Conservation (phyloP, 2,329 filamentous ascomycete species). For the Esteya vermicola region DNA sequence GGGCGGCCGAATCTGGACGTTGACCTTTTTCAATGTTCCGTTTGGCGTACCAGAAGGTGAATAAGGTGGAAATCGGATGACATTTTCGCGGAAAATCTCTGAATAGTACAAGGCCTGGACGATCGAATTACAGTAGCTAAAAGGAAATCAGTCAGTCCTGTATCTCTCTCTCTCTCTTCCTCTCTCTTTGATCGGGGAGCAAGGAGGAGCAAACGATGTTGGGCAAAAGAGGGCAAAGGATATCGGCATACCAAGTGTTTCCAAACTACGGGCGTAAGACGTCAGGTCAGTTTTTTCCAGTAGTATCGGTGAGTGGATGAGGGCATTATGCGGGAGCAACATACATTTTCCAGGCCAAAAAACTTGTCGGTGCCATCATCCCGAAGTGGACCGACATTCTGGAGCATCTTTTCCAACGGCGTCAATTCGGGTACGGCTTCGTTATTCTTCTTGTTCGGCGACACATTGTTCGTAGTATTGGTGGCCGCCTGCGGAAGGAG, state of each 20-base stretch:
- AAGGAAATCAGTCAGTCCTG: neutral
- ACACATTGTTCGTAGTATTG: constrained; percentile 25
- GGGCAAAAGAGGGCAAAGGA: too few relatives aligned
- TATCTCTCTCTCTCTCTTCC: too few relatives aligned
- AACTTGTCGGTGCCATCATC: constrained; percentile 93
- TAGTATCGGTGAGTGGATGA: neutral
- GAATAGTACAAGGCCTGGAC: constrained; percentile 96
- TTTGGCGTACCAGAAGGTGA: constrained; percentile 58
- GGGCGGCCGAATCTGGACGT: constrained; percentile 46
- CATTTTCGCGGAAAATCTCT: constrained; percentile 80
- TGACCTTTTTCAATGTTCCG: constrained; percentile 37
- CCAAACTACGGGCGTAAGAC: constrained; percentile 59
- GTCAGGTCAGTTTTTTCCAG: constrained; percentile 19
- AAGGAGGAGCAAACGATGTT: too few relatives aligned
- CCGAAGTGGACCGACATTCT: constrained; percentile 66
- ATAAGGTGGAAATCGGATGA: constrained; percentile 75
- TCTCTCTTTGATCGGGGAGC: too few relatives aligned
- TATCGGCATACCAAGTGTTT: constrained; percentile 67
- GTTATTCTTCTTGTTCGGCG: constrained; percentile 36
- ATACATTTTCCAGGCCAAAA: constrained; percentile 94
- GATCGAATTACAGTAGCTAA: constrained; percentile 95
- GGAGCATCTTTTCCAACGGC: constrained; percentile 60
- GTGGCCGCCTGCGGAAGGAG: constrained; percentile 27
- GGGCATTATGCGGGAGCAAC: constrained; percentile 18
- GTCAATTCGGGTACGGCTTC: constrained; percentile 44